Conservation (phyloP, 768 basidiomycete genomes). For the Tulasnella sp. region DNA sequence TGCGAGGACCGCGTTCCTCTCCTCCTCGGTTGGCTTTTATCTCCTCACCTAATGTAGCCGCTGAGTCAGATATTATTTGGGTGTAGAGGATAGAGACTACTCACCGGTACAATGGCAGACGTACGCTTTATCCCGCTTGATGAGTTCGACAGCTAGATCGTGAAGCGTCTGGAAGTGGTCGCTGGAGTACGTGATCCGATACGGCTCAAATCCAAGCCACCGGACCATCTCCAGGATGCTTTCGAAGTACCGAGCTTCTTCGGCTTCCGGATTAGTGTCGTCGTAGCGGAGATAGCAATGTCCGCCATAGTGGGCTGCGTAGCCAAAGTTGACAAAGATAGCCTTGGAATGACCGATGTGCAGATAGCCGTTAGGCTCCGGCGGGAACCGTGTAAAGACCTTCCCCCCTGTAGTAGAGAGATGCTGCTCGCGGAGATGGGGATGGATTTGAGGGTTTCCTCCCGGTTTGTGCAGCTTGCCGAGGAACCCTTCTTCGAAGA, state of each 20-base stretch:
- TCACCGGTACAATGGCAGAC: slow-evolving; percentile 91
- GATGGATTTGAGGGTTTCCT: slow-evolving; percentile 77
- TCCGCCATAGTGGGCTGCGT: slow-evolving; percentile 87
- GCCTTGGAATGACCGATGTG: slow-evolving; percentile 98
- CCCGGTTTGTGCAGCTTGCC: slow-evolving; percentile 88
- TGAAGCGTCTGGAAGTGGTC: slow-evolving; percentile 89
- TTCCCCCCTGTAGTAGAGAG: slow-evolving; percentile 65
- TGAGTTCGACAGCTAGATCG: slow-evolving; percentile 77
- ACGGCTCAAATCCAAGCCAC: slow-evolving; percentile 97
- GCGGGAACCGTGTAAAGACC: slow-evolving; percentile 95
- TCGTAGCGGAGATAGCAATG: slow-evolving; percentile 92
- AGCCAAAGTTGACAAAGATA: slow-evolving; percentile 98
- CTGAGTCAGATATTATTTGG: not conserved
- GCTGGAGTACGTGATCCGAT: slow-evolving; percentile 98
- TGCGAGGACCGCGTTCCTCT: slow-evolving; percentile 64
- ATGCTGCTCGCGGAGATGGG: slow-evolving; percentile 69
- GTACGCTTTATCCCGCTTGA: slow-evolving; percentile 85
- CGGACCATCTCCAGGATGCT: slow-evolving; percentile 90
- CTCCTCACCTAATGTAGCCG: slow-evolving; percentile 58
- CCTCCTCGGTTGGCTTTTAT: slow-evolving; percentile 82
- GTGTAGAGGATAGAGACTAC: slow-evolving; percentile 24
- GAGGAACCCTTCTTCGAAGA: slow-evolving; percentile 93
- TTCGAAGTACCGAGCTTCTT: slow-evolving; percentile 92
- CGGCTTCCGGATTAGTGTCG: slow-evolving; percentile 97
- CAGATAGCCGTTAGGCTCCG: slow-evolving; percentile 94